Percentiles rank a stretch among this genome's conserved stretches.
Conservation (phyloP, 495 filamentous ascomycete species). For the Aeminium ludgeri region DNA sequence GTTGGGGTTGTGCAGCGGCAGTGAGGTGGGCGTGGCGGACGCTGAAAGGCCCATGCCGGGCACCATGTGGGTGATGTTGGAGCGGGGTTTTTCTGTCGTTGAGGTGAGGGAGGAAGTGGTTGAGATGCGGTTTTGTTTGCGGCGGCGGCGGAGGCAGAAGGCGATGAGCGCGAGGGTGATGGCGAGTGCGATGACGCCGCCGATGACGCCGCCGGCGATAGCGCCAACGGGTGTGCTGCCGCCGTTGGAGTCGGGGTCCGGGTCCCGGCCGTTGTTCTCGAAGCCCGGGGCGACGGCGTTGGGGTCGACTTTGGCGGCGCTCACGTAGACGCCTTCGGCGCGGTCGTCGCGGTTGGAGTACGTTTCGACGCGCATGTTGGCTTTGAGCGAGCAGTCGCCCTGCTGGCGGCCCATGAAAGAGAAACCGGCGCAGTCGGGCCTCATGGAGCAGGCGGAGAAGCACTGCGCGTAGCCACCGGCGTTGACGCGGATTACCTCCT, state of each 20-base stretch:
- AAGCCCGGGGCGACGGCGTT: constrained; percentile 4
- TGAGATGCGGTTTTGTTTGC: constrained; percentile 12
- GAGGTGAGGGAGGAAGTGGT: too few species aligned
- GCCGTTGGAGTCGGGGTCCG: neutral
- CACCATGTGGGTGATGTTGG: constrained; percentile 3
- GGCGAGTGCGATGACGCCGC: constrained; percentile 14
- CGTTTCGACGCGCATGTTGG: neutral
- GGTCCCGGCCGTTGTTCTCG: neutral
- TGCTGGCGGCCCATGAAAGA: constrained; percentile 4
- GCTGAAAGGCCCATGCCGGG: too few species aligned
- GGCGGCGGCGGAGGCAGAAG: constrained; percentile 6
- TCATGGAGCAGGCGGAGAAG: constrained; percentile 10
- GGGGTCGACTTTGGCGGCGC: constrained; percentile 8
- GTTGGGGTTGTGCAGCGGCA: too few species aligned
- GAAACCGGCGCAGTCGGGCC: constrained; percentile 9
- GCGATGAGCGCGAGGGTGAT: constrained; percentile 13
- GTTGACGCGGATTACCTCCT: neutral
- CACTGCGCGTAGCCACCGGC: constrained; percentile 10
- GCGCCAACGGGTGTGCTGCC: constrained; percentile 11
- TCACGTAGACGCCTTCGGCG: constrained; percentile 7
- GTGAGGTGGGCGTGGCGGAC: too few species aligned
- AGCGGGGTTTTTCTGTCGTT: constrained; percentile 11
- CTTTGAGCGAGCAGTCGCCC: constrained; percentile 9
- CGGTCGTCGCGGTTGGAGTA: constrained; percentile 1
- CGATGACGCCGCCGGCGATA: constrained; percentile 22